A percentile compares a stretch with the other conserved stretches of the same genome.
phyloP scores from a whole-genome alignment of 352 stramenopile species.

The Aphanomyces euteiches region DNA sequence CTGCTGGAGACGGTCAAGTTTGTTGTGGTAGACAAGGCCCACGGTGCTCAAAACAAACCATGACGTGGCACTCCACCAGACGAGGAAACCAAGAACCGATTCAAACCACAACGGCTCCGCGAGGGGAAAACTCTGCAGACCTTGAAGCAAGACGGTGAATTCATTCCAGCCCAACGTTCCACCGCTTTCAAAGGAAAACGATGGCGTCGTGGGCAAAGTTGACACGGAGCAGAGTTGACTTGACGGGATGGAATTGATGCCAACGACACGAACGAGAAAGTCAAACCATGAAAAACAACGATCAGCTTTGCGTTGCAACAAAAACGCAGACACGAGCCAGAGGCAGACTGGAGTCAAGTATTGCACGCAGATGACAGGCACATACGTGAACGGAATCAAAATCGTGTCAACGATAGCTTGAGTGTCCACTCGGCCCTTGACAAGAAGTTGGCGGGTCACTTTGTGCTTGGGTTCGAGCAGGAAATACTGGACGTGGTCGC shows the following conservation, averaged over 20 bases:
- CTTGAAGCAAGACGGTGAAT: conserved; percentile 53
- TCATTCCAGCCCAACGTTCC: conserved; percentile 46
- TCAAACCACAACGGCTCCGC: conserved; percentile 57
- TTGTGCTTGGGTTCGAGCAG: conserved; percentile 67
- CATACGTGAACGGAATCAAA: conserved; percentile 77
- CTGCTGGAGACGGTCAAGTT: background rate
- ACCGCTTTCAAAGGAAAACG: conserved; percentile 38
- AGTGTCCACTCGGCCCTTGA: conserved; percentile 52
- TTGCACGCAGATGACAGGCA: conserved; percentile 72
- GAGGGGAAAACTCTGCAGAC: conserved; percentile 60
- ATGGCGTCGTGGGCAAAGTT: conserved; percentile 28
- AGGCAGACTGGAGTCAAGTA: conserved; percentile 59
- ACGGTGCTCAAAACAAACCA: conserved; percentile 55
- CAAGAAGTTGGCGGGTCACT: conserved; percentile 54
- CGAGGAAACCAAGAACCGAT: conserved; percentile 58
- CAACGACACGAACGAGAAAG: background rate
- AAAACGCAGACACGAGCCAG: conserved; percentile 43
- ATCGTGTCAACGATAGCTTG: conserved; percentile 62
- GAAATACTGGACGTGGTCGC: conserved; percentile 67
- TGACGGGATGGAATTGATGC: conserved; percentile 28
- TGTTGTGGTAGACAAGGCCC: conserved; percentile 59
- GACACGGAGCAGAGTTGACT: conserved; percentile 26
- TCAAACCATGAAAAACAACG: conserved; percentile 50
- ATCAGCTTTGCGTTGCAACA: conserved; percentile 54
- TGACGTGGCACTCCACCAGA: conserved; percentile 49